A percentile compares a stretch with the other conserved stretches of the same genome.
Conservation (phyloP, 768 basidiomycete genomes). For the Pluteus cervinus region DNA sequence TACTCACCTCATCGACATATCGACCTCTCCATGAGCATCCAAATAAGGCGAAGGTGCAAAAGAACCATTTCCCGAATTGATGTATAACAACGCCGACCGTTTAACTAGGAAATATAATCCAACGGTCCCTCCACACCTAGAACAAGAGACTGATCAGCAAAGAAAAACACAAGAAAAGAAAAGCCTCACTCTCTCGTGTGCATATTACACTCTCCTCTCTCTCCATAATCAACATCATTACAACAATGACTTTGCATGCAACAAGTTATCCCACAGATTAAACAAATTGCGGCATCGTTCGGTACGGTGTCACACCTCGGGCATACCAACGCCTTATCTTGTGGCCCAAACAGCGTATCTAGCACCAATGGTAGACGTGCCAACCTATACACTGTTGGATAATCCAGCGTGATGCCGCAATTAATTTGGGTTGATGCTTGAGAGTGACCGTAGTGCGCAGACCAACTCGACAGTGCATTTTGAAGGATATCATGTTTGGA, state of each 20-base stretch:
- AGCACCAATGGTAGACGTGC: constrained; percentile 75
- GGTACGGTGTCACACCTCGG: constrained; percentile 73
- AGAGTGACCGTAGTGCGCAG: constrained; percentile 80
- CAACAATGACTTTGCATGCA: constrained; percentile 96
- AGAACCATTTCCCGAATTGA: constrained; percentile 86
- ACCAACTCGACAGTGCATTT: constrained; percentile 86
- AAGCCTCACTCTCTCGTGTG: constrained; percentile 78
- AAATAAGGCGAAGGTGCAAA: constrained; percentile 88
- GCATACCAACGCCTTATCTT: constrained; percentile 72
- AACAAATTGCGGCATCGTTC: constrained; percentile 81
- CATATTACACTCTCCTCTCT: constrained; percentile 89
- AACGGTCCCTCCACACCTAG: constrained; percentile 83
- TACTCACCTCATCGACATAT: constrained; percentile 81
- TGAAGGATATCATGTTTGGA: constrained; percentile 84
- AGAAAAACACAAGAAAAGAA: constrained; percentile 1
- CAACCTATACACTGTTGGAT: constrained; percentile 77
- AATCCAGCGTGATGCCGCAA: constrained; percentile 77
- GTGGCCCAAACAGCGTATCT: constrained; percentile 76
- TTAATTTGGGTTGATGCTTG: constrained; percentile 75
- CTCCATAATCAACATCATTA: constrained; percentile 54
- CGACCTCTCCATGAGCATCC: constrained; percentile 91
- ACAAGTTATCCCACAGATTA: constrained; percentile 81
- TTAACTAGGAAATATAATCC: constrained; percentile 92
- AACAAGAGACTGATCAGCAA: constrained; percentile 6
- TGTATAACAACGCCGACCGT: constrained; percentile 82